Conservation (phyloP, 768 basidiomycete genomes). For the Tylopilus rubrobrunneus region DNA sequence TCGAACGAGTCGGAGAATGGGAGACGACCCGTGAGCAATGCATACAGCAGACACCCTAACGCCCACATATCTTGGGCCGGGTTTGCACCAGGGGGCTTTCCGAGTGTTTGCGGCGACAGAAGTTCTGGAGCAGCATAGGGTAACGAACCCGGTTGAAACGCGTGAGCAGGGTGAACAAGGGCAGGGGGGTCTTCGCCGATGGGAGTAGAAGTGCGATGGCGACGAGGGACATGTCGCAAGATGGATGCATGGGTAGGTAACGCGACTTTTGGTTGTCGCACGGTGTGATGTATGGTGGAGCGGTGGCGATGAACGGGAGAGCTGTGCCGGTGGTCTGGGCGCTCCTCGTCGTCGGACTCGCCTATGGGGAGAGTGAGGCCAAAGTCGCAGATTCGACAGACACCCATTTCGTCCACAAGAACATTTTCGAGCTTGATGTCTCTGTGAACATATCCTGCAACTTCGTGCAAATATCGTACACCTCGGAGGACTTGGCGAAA, state of each 20-base stretch:
- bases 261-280: constrained; percentile 23
- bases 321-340: constrained; percentile 8
- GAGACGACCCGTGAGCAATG: constrained; percentile 76
- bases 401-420: constrained; percentile 82
- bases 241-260: constrained; percentile 13
- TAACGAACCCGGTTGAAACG: constrained; percentile 76
- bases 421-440: constrained; percentile 98
- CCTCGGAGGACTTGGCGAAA: constrained; percentile 84
- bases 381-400: constrained; percentile 85
- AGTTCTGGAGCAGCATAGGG: constrained; percentile 92
- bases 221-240: constrained; percentile 36
- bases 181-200: constrained; percentile 28
- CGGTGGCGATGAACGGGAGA: constrained; percentile 21
- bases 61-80: constrained; percentile 97
- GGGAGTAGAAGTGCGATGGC: constrained; percentile 48
- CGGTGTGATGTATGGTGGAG: constrained; percentile 26
- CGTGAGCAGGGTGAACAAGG: constrained; percentile 32
- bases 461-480: constrained; percentile 77
- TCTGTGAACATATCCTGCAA: constrained; percentile 76
- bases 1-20: constrained; percentile 91
- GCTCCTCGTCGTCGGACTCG: constrained; percentile 38
- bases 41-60: constrained; percentile 84
- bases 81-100: constrained; percentile 32
- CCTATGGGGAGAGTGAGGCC: constrained; percentile 72
- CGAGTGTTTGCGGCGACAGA: constrained; percentile 54